phyloP scores from a whole-genome alignment of 805 yeast species.

The Wickerhamomyces mucosus region DNA sequence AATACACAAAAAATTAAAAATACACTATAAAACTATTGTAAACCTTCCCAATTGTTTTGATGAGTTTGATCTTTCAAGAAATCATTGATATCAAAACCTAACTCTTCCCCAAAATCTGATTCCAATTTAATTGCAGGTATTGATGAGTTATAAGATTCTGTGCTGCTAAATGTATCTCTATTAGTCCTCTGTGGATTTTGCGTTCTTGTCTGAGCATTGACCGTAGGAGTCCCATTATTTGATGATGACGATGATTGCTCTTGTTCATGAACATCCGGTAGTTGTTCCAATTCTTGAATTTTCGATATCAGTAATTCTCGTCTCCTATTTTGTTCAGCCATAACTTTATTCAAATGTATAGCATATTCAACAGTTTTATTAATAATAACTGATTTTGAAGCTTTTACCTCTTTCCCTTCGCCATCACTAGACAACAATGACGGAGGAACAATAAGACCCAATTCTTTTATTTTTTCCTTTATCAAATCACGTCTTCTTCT shows the following conservation, averaged over 20 bases:
- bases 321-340: constrained; percentile 44
- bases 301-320: constrained; percentile 30
- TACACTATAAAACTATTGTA: too few relatives aligned
- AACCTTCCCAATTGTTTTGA: too few relatives aligned
- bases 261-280: constrained; percentile 15
- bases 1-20: too few relatives aligned
- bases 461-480: constrained; percentile 78
- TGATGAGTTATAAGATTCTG: constrained; percentile 9
- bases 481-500: constrained; percentile 85
- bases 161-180: constrained; percentile 1
- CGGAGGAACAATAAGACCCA: constrained; percentile 77
- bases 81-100: constrained; percentile 18
- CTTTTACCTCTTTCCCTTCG: constrained; percentile 56
- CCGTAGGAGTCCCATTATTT: constrained; percentile 4
- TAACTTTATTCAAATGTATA: constrained; percentile 50
- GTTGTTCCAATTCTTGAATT: constrained; percentile 26
- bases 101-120: constrained; percentile 16
- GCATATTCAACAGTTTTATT: constrained; percentile 77
- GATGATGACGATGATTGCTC: too few relatives aligned
- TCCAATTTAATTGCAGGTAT: constrained; percentile 8
- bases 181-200: neutral
- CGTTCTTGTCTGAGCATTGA: neutral
- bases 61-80: constrained; percentile 15
- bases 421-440: constrained; percentile 38
- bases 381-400: constrained; percentile 74